Conservation (phyloP, 306 rosid genomes). For the Purshia tridentata region DNA sequence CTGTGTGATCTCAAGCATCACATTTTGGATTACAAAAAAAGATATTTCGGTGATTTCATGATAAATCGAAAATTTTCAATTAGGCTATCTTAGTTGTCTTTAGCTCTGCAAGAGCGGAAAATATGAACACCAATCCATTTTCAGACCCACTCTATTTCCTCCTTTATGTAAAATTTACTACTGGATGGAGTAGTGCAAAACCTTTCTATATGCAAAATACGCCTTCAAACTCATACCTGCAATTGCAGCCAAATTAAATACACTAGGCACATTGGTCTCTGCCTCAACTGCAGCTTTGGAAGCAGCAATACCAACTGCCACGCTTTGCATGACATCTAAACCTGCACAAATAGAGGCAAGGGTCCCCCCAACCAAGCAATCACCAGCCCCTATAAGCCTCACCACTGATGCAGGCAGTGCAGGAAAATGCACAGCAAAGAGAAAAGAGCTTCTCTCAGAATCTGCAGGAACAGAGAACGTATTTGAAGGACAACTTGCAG, state of each 20-base stretch:
- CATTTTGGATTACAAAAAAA: not conserved
- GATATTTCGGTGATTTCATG: not conserved
- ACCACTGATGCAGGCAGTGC: conserved; percentile 73
- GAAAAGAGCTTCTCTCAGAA: conserved; percentile 41
- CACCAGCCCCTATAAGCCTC: conserved; percentile 89
- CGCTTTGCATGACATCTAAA: conserved; percentile 71
- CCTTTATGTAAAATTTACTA: not conserved
- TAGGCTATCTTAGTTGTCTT: not conserved
- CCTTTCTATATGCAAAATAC: not conserved
- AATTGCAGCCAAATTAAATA: conserved; percentile 49
- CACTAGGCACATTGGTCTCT: conserved; percentile 64
- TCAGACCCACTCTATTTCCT: conserved; percentile 6
- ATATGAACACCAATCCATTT: not conserved
- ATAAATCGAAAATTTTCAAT: not conserved
- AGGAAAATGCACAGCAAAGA: conserved; percentile 77
- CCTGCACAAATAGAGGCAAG: conserved; percentile 73
- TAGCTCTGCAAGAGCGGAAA: not conserved
- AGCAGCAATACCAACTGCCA: conserved; percentile 81
- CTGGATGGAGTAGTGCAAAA: not conserved
- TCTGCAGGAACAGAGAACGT: conserved; percentile 29
- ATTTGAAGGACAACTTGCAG: conserved; percentile 51
- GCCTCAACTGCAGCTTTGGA: conserved; percentile 85
- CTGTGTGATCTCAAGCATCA: not conserved
- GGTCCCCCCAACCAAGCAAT: conserved; percentile 88
- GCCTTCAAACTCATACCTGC: conserved; percentile 43